These are phyloP conservation scores for Mollisia scopiformis DNA, from an alignment of 2,329 filamentous ascomycete genomes.

Conservation along the genomic window DNA sequence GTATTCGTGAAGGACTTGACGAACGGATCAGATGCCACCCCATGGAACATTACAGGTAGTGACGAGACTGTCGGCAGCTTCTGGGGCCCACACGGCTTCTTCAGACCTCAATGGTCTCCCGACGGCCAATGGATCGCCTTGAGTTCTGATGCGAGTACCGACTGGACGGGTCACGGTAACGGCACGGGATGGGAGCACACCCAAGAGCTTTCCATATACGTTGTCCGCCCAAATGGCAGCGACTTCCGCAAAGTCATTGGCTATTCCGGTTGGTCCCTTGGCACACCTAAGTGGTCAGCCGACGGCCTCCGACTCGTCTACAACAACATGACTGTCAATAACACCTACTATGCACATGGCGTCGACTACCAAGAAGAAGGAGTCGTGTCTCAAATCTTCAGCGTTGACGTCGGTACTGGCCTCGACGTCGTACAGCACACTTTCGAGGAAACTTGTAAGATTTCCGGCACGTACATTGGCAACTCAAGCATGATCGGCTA, in stretches of 20 bases:
- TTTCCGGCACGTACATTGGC: slow-evolving; percentile 20
- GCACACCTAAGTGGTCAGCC: slow-evolving; percentile 42
- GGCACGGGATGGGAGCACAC: slow-evolving; percentile 45
- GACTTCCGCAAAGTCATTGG: slow-evolving; percentile 40
- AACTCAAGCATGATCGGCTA: slow-evolving; percentile 22
- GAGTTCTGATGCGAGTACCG: slow-evolving; percentile 45
- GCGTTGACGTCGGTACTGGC: slow-evolving; percentile 44
- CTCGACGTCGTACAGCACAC: slow-evolving; percentile 34
- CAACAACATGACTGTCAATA: slow-evolving; percentile 43
- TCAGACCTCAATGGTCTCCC: slow-evolving; percentile 44
- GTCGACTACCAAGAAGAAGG: slow-evolving; percentile 27
- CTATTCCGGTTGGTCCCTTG: slow-evolving; percentile 40
- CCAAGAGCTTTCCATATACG: slow-evolving; percentile 44
- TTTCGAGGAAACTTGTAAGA: slow-evolving; percentile 20
- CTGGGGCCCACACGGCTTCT: slow-evolving; percentile 39
- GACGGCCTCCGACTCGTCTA: slow-evolving; percentile 42
- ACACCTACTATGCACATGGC: slow-evolving; percentile 43
- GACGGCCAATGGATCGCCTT: slow-evolving; percentile 46
- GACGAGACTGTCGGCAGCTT: slow-evolving; percentile 26
- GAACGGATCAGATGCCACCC: slow-evolving; percentile 37
- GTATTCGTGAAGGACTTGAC: slow-evolving; percentile 44
- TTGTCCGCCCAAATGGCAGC: slow-evolving; percentile 41
- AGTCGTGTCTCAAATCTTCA: slow-evolving; percentile 38
- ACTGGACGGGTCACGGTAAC: slow-evolving; percentile 45
- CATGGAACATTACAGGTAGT: slow-evolving; percentile 42